Base-by-base conservation (phyloP, 2,329 filamentous ascomycete genomes). In the Penicillium palitans region DNA sequence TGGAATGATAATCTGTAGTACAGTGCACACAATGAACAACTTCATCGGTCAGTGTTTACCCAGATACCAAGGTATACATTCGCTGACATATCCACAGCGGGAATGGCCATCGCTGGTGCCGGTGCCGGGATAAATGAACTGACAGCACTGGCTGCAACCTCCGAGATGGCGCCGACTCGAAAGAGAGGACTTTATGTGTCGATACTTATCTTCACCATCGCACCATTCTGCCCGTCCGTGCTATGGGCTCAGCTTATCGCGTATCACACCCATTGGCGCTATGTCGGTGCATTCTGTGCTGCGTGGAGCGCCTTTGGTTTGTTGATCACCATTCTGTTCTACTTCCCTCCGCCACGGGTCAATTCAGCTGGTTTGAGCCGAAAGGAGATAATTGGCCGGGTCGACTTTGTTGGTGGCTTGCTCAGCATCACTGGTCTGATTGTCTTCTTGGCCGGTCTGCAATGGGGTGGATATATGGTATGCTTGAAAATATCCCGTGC, bases 51-150 rank as follows among this genome's bases (percentile, higher is more conserved):
- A 61, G 72, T 65, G 19, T 54, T 72, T 29, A 78, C 79, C 29
- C 21, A n/a, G 25, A 7, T 10, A 10, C 21, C 8, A 10, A 40
- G 37, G 13, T 50, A 52, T 13, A 33, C 24, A 33, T 24, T 29
- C 21, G 3, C 55, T 58, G 15, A 58, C 13, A 31, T 44, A 19
- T 2, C 24, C 21, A 24, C 49, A 84, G 82, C 70, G 49, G 80
- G 81, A 42, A 83, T 83, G 80, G 80, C 81, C 2, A 79, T 90
- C 61, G 81, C 86, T 10, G 87, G 87, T 2, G 76, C 84, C 6
- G 87, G 87, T 35, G 86, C 87, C 12, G 87, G 87, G 15, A 81
- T 90, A 60, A 87, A 86, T 63, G 87, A 90, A 70, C 76, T 90
- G 35, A 90, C 86, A 6, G 86, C 87, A 5, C 77, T 90, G 9